phyloP scores from a whole-genome alignment of 345 rosid genomes.

The Eucalyptus sp. region DNA sequence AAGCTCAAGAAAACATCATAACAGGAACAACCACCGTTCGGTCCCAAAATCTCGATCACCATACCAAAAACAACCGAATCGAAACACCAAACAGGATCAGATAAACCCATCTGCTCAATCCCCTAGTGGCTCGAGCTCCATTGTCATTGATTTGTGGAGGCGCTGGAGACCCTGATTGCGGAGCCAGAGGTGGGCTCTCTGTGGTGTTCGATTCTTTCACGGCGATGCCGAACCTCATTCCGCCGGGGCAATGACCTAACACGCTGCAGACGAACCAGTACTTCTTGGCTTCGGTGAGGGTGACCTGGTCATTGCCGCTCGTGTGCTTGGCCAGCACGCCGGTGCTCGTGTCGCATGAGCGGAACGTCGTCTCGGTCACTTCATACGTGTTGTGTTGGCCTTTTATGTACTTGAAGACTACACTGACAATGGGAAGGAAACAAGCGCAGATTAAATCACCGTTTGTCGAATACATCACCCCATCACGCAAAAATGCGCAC shows the following conservation, averaged over 20 bases:
- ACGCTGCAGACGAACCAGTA: conserved; percentile 41
- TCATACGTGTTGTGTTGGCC: conserved; percentile 34
- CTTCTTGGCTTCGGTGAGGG: conserved; percentile 16
- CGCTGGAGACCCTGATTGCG: not conserved
- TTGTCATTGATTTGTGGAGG: not conserved
- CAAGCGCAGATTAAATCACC: not conserved
- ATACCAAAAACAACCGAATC: not conserved
- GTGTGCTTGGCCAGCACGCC: conserved; percentile 31
- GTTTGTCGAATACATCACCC: not conserved
- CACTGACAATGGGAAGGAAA: not conserved
- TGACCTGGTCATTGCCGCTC: conserved; percentile 30
- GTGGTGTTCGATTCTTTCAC: not conserved
- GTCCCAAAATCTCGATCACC: not conserved
- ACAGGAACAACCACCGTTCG: not conserved
- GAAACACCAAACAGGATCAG: not conserved
- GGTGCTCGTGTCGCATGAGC: conserved; percentile 27
- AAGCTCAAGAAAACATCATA: not conserved
- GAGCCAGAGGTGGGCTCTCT: not conserved
- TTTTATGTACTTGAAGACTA: conserved; percentile 36
- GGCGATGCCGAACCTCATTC: conserved; percentile 36
- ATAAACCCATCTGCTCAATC: not conserved
- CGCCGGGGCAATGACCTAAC: conserved; percentile 46
- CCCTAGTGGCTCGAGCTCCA: not conserved
- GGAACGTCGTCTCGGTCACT: conserved; percentile 20
- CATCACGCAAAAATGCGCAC: not conserved